A percentile compares a stretch with the other conserved stretches of the same genome.
phyloP scores from a whole-genome alignment of 306 rosid species.

The Begonia fuchsioides region DNA sequence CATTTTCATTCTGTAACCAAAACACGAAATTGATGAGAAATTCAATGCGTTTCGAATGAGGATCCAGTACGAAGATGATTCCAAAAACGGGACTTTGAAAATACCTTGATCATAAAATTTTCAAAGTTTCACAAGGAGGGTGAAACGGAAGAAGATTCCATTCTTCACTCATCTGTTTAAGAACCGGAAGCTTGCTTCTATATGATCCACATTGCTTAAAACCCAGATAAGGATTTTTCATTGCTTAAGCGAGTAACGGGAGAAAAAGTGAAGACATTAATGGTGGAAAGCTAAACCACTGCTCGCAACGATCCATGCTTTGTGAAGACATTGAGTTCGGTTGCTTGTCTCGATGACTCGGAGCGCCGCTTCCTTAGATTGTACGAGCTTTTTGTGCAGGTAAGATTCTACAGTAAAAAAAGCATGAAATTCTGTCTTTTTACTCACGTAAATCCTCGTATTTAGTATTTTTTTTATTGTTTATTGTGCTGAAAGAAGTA shows the following conservation, averaged over 20 bases:
- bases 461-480: no score
- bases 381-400: slow-evolving; percentile 44
- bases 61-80: background rate
- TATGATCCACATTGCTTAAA: slow-evolving; percentile 38
- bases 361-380: slow-evolving; percentile 26
- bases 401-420: slow-evolving; percentile 52
- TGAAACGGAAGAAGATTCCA: slow-evolving; percentile 73
- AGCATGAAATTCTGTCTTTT: background rate
- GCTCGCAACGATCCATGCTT: slow-evolving; percentile 53
- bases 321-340: no score
- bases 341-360: slow-evolving; percentile 59
- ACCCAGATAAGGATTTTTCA: slow-evolving; percentile 8
- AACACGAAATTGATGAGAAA: background rate
- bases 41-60: no score
- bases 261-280: background rate
- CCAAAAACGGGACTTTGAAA: background rate
- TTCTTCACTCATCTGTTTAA: slow-evolving; percentile 57
- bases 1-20: slow-evolving; percentile 49
- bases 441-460: no score
- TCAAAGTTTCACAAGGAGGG: slow-evolving; percentile 44
- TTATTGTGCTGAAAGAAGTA: no score
- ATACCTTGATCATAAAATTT: slow-evolving; percentile 61
- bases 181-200: slow-evolving; percentile 52
- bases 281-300: slow-evolving; percentile 49
- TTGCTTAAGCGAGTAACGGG: no score